These are phyloP conservation scores for Sclerotinia borealis DNA, from an alignment of 2,329 filamentous ascomycete species.

Conservation along the genomic window DNA sequence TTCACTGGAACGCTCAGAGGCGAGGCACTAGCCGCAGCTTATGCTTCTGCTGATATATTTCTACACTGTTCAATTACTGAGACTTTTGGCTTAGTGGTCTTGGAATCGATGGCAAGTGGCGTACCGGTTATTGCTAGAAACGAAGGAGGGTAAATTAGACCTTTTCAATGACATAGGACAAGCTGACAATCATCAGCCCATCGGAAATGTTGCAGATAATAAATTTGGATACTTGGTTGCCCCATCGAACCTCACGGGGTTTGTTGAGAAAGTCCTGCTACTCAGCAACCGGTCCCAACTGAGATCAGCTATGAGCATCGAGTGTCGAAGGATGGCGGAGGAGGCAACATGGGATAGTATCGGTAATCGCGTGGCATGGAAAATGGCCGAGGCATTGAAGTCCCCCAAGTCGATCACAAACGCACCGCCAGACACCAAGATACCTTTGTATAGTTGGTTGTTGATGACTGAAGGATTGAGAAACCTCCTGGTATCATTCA, in stretches of 20 bases:
- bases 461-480: conserved; percentile 19
- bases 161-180: not conserved
- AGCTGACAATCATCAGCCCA: conserved; percentile 37
- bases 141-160: conserved; percentile 43
- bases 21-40: conserved; percentile 55
- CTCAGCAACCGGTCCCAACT: conserved; percentile 42
- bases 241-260: conserved; percentile 52
- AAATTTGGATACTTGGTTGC: conserved; percentile 55
- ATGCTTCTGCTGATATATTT: conserved; percentile 64
- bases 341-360: conserved; percentile 67
- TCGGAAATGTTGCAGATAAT: conserved; percentile 57
- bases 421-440: not conserved
- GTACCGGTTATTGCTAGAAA: conserved; percentile 64
- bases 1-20: conserved; percentile 62
- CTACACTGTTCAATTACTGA: conserved; percentile 65
- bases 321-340: conserved; percentile 50
- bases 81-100: conserved; percentile 64
- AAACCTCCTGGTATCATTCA: conserved; percentile 14
- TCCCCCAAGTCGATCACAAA: not conserved
- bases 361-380: conserved; percentile 62
- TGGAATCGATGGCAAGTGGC: conserved; percentile 66
- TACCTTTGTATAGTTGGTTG: conserved; percentile 25
- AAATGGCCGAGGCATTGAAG: conserved; percentile 43
- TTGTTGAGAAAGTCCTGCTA: conserved; percentile 47
- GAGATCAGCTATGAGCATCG: conserved; percentile 40